A percentile compares a stretch with the other conserved stretches of the same genome.
These are phyloP conservation scores for Auricularia sp. DNA, from an alignment of 768 basidiomycete species.

Conservation along the genomic window DNA sequence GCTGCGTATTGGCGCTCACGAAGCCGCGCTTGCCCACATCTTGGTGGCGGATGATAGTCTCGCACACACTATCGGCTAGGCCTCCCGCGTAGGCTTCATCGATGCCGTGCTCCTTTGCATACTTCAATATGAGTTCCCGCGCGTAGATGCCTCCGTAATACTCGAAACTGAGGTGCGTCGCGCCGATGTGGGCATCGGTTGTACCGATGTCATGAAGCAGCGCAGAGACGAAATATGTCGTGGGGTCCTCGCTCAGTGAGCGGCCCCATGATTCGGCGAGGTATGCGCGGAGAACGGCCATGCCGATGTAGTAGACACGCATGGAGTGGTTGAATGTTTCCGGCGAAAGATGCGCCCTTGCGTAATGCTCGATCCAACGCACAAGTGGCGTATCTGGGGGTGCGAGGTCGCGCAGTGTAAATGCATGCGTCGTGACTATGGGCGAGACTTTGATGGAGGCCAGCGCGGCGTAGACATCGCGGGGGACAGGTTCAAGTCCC, in stretches of 20 bases:
- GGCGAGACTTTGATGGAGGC: background rate
- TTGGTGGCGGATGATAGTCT: background rate
- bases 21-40: background rate
- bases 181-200: background rate
- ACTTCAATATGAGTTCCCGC: background rate
- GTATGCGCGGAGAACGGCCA: background rate
- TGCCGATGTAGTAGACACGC: background rate
- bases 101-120: background rate
- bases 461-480: background rate
- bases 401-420: background rate
- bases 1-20: background rate
- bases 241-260: background rate
- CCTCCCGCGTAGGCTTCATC: background rate
- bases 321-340: background rate
- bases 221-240: background rate
- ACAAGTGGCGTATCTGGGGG: background rate
- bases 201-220: background rate
- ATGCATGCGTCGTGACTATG: background rate
- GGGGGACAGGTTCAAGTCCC: background rate
- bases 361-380: background rate
- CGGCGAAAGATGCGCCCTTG: background rate
- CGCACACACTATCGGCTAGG: background rate
- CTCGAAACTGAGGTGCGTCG: background rate
- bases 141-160: background rate
- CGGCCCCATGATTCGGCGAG: background rate